Base-by-base conservation (phyloP, 2,329 filamentous ascomycete species). In the Microsporum audouinii region DNA sequence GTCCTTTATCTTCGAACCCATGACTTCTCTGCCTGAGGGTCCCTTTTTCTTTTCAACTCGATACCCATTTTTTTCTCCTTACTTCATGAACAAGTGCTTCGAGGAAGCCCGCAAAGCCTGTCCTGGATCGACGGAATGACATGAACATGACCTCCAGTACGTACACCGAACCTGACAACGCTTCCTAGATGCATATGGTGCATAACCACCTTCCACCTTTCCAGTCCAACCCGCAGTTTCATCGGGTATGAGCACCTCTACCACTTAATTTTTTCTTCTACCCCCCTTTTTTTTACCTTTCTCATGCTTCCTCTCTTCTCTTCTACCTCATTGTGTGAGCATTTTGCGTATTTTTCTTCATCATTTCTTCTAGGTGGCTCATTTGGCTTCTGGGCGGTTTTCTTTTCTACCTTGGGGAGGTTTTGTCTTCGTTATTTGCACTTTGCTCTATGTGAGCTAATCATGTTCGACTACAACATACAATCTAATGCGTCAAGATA, bases 131-230 rank as follows among this genome's bases (percentile, higher is more conserved):
- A 53, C 14, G 27, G 27, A 34, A 34, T 53, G 49, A 53, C 14
- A 53, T 53, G 49, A 53, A 53, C 49, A 53, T 53, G 49, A 53
- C 5, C 14, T 53, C 31, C 49, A 53, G 49, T 53, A 53, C 49
- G 33, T 53, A 53, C 43, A 8, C 17, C 43, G n/a, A 47, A 1
- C 43, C 43, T 6, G 17, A 6, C 41, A n/a, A 8, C 23, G 1
- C 23, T 23, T 10, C 43, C 23, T 29, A 23, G 3, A 8, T 47
- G 43, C 43, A 47, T 47, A 8, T 47, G 41, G 14, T 45, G 6
- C 17, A 45, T 51, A 31, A 1, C 49, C 5, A 23, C 10, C 10
- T 51, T 14, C 5, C 49, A 27, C 12, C 27, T 31, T 33, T 12
- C 10, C 47, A n/a, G 10, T 34, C 8, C 17, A 23, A n/a, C 8